These are phyloP conservation scores for Aurantiochytrium sp. DNA, from an alignment of 108 stramenopile species.

Conservation along the genomic window DNA sequence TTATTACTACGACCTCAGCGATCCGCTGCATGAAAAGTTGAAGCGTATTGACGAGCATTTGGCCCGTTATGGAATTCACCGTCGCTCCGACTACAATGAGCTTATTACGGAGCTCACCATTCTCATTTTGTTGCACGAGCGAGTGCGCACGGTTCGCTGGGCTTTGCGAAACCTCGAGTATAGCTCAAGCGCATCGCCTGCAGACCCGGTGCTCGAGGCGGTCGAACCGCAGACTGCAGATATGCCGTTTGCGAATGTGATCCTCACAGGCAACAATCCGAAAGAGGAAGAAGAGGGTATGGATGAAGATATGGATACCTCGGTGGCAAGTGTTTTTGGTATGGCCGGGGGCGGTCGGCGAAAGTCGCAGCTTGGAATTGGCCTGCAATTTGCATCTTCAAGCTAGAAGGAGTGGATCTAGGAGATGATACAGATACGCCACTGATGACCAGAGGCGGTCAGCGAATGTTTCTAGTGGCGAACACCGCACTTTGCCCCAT, in stretches of 20 bases:
- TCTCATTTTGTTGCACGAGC: neutral
- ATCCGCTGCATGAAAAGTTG: conserved; percentile 9
- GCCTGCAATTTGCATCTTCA: too few relatives aligned
- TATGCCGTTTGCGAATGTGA: neutral
- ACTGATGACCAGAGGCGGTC: too few relatives aligned
- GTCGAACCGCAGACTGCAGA: neutral
- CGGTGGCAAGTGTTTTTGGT: neutral
- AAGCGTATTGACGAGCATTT: neutral
- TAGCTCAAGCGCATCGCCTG: too few relatives aligned
- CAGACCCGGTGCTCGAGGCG: neutral
- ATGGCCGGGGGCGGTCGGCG: neutral
- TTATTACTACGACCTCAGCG: neutral
- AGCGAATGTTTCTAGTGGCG: too few relatives aligned
- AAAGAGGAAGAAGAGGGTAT: neutral
- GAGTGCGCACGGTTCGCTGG: neutral
- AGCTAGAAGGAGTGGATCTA: too few relatives aligned
- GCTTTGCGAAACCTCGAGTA: neutral
- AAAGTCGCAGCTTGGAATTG: too few relatives aligned
- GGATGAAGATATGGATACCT: neutral
- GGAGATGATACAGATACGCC: too few relatives aligned
- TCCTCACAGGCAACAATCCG: neutral
- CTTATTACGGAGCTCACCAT: neutral
- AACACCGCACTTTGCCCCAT: too few relatives aligned
- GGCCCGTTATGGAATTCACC: neutral
- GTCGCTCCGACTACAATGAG: neutral